These are phyloP conservation scores for Entrophospora sp. DNA, from an alignment of 192 early-diverging fungal species.

Conservation along the genomic window DNA sequence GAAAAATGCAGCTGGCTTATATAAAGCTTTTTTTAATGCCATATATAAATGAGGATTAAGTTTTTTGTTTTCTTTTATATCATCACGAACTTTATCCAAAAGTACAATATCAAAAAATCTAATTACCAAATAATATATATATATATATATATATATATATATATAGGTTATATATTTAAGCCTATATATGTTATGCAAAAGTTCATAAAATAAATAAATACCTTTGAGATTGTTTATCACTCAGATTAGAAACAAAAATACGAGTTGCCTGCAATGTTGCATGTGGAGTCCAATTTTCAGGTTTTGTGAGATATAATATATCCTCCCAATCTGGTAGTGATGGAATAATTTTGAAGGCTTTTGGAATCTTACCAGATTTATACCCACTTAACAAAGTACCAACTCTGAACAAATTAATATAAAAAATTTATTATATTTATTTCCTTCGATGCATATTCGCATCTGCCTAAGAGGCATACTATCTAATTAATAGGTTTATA, in stretches of 20 bases:
- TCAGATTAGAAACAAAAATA: conserved; percentile 93
- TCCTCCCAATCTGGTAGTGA: conserved; percentile 95
- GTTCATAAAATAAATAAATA: too few relatives aligned
- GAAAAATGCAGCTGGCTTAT: conserved; percentile 95
- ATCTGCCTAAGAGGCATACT: not conserved
- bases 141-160: too few relatives aligned
- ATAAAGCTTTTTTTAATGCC: conserved; percentile 89
- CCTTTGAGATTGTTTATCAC: conserved; percentile 84
- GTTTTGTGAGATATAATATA: conserved; percentile 82
- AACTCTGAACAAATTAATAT: too few relatives aligned
- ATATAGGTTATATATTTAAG: too few relatives aligned
- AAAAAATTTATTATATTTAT: too few relatives aligned
- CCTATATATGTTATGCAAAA: too few relatives aligned
- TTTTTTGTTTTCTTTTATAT: conserved; percentile 93
- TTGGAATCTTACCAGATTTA: conserved; percentile 88
- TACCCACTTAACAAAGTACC: conserved; percentile 81
- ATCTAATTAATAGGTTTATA: not conserved
- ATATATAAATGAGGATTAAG: conserved; percentile 95
- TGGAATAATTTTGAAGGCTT: conserved; percentile 98
- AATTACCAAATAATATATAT: too few relatives aligned
- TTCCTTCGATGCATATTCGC: too few relatives aligned
- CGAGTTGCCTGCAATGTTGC: conserved; percentile 92
- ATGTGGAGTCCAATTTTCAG: conserved; percentile 89
- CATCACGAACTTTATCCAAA: conserved; percentile 84
- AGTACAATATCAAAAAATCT: conserved; percentile 80